phyloP scores from a whole-genome alignment of 2,329 filamentous ascomycete species.

The Parastagonospora avenae region DNA sequence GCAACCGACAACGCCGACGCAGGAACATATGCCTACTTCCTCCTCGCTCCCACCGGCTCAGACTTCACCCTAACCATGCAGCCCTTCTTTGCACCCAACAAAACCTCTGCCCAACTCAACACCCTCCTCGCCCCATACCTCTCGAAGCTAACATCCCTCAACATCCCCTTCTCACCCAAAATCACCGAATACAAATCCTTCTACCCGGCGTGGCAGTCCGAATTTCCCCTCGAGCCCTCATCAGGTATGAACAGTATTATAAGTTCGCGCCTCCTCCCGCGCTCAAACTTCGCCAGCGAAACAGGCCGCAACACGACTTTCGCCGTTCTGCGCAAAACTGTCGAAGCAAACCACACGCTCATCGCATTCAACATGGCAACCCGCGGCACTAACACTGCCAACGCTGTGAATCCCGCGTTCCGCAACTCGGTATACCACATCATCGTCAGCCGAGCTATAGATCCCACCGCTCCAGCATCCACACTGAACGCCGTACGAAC shows the following conservation, averaged over 20 bases:
- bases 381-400: conserved; percentile 25
- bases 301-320: conserved; percentile 32
- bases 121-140: conserved; percentile 19
- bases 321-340: conserved; percentile 19
- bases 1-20: conserved; percentile 16
- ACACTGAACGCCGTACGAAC: conserved; percentile 16
- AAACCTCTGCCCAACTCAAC: conserved; percentile 16
- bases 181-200: conserved; percentile 33
- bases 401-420: conserved; percentile 34
- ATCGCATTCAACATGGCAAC: conserved; percentile 27
- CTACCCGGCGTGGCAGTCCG: conserved; percentile 36
- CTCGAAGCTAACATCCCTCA: conserved; percentile 17
- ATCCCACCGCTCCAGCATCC: not conserved
- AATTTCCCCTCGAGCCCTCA: conserved; percentile 29
- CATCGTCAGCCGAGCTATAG: conserved; percentile 16
- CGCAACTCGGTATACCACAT: conserved; percentile 29
- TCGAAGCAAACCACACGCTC: conserved; percentile 29
- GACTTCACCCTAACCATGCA: conserved; percentile 19
- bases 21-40: conserved; percentile 26
- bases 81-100: conserved; percentile 28
- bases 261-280: conserved; percentile 30
- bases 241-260: conserved; percentile 15
- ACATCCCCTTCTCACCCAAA: conserved; percentile 37
- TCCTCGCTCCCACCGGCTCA: conserved; percentile 8
- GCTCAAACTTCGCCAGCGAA: conserved; percentile 34